phyloP scores from a whole-genome alignment of 352 stramenopile genomes.

The Phytophthora palmivora region DNA sequence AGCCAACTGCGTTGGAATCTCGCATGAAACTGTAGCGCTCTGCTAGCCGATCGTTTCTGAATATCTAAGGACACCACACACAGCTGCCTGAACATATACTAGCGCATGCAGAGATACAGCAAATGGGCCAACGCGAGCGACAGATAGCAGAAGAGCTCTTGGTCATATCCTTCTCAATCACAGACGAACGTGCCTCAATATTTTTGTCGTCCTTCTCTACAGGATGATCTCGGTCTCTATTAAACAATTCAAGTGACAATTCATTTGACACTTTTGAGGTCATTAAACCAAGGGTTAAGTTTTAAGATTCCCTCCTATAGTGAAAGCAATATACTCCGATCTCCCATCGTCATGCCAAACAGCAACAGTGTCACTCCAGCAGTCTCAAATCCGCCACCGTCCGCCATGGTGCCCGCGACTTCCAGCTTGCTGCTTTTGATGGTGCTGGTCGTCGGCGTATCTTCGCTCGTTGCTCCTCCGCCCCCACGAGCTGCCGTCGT shows the following conservation, averaged over 20 bases:
- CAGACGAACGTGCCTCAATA: neutral
- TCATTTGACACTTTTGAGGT: neutral
- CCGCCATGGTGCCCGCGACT: slow-evolving; percentile 8
- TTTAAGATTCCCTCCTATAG: slow-evolving; percentile 17
- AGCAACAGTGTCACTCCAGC: neutral
- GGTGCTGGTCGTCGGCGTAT: neutral
- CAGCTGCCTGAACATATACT: no score
- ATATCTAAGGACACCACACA: neutral
- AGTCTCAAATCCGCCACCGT: slow-evolving; percentile 21
- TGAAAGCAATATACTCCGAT: slow-evolving; percentile 5
- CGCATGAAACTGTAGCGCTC: neutral
- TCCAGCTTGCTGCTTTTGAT: slow-evolving; percentile 10
- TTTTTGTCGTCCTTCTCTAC: slow-evolving; percentile 1
- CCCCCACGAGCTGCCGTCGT: slow-evolving; percentile 23
- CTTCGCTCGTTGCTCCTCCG: slow-evolving; percentile 3
- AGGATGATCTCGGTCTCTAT: slow-evolving; percentile 15
- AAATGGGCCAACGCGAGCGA: no score
- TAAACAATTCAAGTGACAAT: neutral
- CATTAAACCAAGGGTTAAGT: slow-evolving; percentile 2
- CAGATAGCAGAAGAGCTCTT: no score
- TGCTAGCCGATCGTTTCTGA: neutral
- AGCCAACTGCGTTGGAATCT: no score
- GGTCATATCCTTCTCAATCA: neutral
- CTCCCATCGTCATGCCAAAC: slow-evolving; percentile 5
- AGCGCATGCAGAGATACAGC: no score